Base-by-base conservation (phyloP, 2,329 filamentous ascomycete species). In the Phyllosticta capitalensis region DNA sequence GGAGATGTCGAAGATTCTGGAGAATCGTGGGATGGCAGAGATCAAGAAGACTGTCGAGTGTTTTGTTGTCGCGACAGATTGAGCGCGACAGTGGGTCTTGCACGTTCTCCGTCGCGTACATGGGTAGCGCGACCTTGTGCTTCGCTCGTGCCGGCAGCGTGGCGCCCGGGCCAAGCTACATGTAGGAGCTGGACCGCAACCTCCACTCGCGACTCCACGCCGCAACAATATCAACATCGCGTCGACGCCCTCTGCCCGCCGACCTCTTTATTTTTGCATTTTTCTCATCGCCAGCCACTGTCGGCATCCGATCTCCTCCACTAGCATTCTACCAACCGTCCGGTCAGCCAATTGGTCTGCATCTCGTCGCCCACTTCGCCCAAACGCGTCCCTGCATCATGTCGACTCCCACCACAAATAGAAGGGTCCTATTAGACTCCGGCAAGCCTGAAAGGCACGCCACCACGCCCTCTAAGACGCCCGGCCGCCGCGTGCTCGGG, bases 401-500 rank as follows among this genome's bases (percentile, higher is more conserved):
- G 58, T 60, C 58, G 19, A 56, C 58, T 26, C 58, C 54, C 49
- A 54, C 58, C 22, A n/a, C 54, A 53, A 56, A 60, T 54, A 60
- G 50, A 38, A 49, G 50, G 33, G 30, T 50, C 6, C 48, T 53
- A n/a, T 30, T 56, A 26, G 58, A 60, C 30, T 38, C 58, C 2
- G 14, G 45, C 19, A 26, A 51, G 20, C 28, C 54, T 12, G 50
- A 54, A 3, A 56, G 24, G 33, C 57, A 66, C 56, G 56, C 63
- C 50, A 62, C 68, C 55, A 72, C 62, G 33, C 67, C 69, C 22
- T 63, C 66, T 20, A 68, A 69, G 52, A 67, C 65, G 45, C 63
- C 69, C 14, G 67, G 65, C 52, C 67, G 72, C 66, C 70, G 70
- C 65, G 68, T 67, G 2, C 65, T 74, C 5, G 71, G 71, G 20